These are phyloP conservation scores for Allantophomopsis cytisporea DNA, from an alignment of 2,329 filamentous ascomycete genomes.

Conservation along the genomic window DNA sequence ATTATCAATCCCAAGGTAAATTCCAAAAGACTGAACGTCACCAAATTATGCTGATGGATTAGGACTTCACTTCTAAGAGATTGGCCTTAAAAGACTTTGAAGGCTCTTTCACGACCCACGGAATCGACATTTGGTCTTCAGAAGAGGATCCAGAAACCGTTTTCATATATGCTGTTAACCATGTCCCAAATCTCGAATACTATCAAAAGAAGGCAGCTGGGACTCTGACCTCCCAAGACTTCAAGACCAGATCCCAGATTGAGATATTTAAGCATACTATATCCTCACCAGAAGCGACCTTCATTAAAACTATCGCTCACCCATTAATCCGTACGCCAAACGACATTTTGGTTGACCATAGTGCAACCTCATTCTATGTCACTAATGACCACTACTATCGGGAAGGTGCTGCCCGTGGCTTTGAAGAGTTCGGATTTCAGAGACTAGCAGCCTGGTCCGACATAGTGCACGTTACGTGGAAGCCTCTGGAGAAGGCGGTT, in stretches of 20 bases:
- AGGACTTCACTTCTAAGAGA: constrained; percentile 30
- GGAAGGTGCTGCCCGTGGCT: constrained; percentile 27
- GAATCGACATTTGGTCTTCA: constrained; percentile 44
- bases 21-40: constrained; percentile 15
- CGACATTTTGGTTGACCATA: constrained; percentile 36
- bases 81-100: constrained; percentile 36
- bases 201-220: constrained; percentile 5
- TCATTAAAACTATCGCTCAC: neutral
- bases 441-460: constrained; percentile 30
- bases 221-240: constrained; percentile 11
- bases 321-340: constrained; percentile 42
- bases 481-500: constrained; percentile 10
- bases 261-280: constrained; percentile 36
- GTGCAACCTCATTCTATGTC: constrained; percentile 35
- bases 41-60: neutral
- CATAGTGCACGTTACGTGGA: constrained; percentile 29
- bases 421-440: constrained; percentile 30
- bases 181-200: constrained; percentile 33
- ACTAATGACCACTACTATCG: constrained; percentile 46
- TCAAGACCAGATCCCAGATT: constrained; percentile 33
- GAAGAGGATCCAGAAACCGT: constrained; percentile 26
- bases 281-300: neutral
- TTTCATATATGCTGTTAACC: constrained; percentile 48
- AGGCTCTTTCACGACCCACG: constrained; percentile 41
- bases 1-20: constrained; percentile 16